These are phyloP conservation scores for Naganishia friedmannii DNA, from an alignment of 768 basidiomycete species.

Conservation along the genomic window DNA sequence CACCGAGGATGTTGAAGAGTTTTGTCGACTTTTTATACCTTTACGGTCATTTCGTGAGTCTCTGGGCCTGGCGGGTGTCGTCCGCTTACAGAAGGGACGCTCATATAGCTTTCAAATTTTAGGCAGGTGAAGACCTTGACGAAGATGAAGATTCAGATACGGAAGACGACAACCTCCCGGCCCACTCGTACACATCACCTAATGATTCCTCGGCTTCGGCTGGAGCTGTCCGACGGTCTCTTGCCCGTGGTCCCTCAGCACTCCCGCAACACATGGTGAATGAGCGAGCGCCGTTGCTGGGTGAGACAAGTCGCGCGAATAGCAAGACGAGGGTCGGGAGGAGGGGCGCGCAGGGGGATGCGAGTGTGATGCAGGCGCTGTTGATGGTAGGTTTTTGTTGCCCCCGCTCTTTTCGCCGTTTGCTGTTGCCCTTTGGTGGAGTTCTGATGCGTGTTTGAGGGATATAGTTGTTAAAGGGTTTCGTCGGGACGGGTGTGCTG, in stretches of 20 bases:
- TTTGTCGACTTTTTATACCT: slow-evolving; percentile 92
- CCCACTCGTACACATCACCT: slow-evolving; percentile 1
- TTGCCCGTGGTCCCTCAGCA: slow-evolving; percentile 42
- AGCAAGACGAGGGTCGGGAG: slow-evolving; percentile 56
- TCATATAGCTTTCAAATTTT: background rate
- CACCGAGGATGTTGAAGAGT: slow-evolving; percentile 65
- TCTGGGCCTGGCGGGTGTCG: slow-evolving; percentile 26
- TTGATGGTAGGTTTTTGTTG: slow-evolving; percentile 67
- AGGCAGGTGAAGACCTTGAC: slow-evolving; percentile 85
- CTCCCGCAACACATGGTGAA: slow-evolving; percentile 37
- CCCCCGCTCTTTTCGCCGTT: background rate
- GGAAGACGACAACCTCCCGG: background rate
- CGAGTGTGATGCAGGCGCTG: slow-evolving; percentile 83
- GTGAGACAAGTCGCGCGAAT: slow-evolving; percentile 34
- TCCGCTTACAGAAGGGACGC: slow-evolving; percentile 3
- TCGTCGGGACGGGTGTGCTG: slow-evolving; percentile 90
- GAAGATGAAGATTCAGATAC: slow-evolving; percentile 70
- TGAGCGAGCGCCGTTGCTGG: slow-evolving; percentile 45
- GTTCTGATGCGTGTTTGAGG: background rate
- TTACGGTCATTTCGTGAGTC: slow-evolving; percentile 90
- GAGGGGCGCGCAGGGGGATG: slow-evolving; percentile 65
- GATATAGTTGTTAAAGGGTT: slow-evolving; percentile 77
- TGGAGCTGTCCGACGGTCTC: slow-evolving; percentile 25
- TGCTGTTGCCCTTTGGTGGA: background rate
- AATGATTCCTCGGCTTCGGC: slow-evolving; percentile 21